Percentiles rank a stretch among this genome's conserved stretches.
These are phyloP conservation scores for Thermomucor indicae-seudaticae DNA, from an alignment of 371 early-diverging fungal genomes.

Conservation along the genomic window DNA sequence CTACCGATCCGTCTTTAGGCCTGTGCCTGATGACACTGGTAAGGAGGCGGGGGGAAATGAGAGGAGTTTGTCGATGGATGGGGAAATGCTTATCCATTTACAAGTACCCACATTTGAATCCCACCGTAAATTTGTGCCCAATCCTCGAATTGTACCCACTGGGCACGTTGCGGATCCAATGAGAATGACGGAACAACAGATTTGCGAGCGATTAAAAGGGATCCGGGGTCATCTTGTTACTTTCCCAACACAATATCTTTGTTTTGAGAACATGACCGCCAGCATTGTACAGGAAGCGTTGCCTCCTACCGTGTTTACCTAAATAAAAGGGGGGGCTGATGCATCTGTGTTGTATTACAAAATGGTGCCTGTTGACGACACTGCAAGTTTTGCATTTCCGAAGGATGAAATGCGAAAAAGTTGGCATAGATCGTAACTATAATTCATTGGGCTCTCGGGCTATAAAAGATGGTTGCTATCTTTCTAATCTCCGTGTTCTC, in stretches of 20 bases:
- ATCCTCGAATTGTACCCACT: slow-evolving; percentile 35
- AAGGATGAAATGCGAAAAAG: too few relatives aligned
- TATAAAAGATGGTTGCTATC: too few relatives aligned
- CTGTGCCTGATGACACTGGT: slow-evolving; percentile 83
- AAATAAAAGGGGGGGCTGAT: too few relatives aligned
- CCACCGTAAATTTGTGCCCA: slow-evolving; percentile 55
- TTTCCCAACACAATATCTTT: slow-evolving; percentile 71
- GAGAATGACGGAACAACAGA: slow-evolving; percentile 23
- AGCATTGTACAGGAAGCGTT: slow-evolving; percentile 51
- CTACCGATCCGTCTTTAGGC: slow-evolving; percentile 74
- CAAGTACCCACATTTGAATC: slow-evolving; percentile 49
- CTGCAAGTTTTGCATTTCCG: too few relatives aligned
- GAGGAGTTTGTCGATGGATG: too few relatives aligned
- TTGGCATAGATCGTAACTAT: neutral
- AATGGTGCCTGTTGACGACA: too few relatives aligned
- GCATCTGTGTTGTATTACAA: too few relatives aligned
- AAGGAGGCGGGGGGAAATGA: too few relatives aligned
- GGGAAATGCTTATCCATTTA: too few relatives aligned
- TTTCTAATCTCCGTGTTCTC: neutral
- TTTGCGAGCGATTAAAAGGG: slow-evolving; percentile 29
- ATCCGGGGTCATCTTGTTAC: slow-evolving; percentile 57
- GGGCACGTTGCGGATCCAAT: slow-evolving; percentile 57
- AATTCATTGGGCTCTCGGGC: too few relatives aligned
- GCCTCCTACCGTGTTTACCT: slow-evolving; percentile 47
- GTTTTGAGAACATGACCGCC: slow-evolving; percentile 61